Percentiles rank a stretch among this genome's conserved stretches.
These are phyloP conservation scores for Umbelopsis ramanniana DNA, from an alignment of 192 early-diverging fungal species.

Conservation along the genomic window DNA sequence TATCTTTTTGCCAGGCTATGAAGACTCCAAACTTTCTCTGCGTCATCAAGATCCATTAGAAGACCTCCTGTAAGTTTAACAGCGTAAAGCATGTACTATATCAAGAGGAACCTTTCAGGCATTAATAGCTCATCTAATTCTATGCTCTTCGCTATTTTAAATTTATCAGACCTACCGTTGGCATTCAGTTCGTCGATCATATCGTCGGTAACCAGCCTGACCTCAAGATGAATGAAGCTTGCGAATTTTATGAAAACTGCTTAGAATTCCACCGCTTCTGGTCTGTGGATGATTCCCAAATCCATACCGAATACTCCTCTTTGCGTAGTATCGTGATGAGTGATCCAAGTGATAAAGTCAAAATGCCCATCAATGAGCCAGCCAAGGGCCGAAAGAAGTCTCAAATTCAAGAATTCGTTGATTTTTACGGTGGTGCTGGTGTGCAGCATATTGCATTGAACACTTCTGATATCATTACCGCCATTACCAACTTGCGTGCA, in stretches of 20 bases:
- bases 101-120: too few relatives aligned
- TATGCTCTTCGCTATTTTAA: too few relatives aligned
- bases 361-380: constrained; percentile 99
- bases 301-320: constrained; percentile 94
- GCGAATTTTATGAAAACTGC: constrained; percentile 86
- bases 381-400: constrained; percentile 92
- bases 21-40: constrained; percentile 32
- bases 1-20: constrained; percentile 84
- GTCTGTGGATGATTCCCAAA: constrained; percentile 96
- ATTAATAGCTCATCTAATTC: too few relatives aligned
- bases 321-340: constrained; percentile 96
- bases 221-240: constrained; percentile 82
- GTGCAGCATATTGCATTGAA: constrained; percentile 95
- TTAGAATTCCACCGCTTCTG: constrained; percentile 99
- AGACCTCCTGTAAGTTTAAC: constrained; percentile 50
- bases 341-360: constrained; percentile 86
- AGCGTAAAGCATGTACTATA: too few relatives aligned
- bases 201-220: constrained; percentile 97
- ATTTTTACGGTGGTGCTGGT: constrained; percentile 82
- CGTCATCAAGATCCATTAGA: constrained; percentile 59
- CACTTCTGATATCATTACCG: constrained; percentile 84
- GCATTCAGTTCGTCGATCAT: constrained; percentile 85
- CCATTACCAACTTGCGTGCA: constrained; percentile 78
- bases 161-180: constrained; percentile 47
- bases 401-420: constrained; percentile 93